These are phyloP conservation scores for Nidularia sp. DNA, from an alignment of 768 basidiomycete genomes.

Conservation along the genomic window DNA sequence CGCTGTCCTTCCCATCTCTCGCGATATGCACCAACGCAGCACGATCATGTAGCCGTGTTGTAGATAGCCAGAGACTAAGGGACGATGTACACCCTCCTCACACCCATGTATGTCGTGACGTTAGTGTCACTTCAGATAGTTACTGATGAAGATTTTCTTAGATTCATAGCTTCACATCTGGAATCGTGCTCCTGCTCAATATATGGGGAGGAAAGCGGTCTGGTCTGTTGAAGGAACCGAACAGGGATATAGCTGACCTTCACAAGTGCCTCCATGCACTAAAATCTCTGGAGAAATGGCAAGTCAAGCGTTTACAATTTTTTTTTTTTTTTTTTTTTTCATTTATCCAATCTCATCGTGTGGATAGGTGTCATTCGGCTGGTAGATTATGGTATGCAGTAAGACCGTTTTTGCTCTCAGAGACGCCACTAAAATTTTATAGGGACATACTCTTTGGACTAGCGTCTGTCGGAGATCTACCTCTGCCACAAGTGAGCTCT, in stretches of 20 bases:
- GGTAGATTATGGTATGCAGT: constrained; percentile 38
- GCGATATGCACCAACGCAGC: constrained; percentile 81
- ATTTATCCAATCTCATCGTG: not conserved
- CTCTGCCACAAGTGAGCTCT: constrained; percentile 55
- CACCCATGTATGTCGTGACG: constrained; percentile 23
- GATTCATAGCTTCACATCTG: constrained; percentile 38
- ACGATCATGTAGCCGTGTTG: constrained; percentile 72
- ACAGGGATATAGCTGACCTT: constrained; percentile 61
- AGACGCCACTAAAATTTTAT: not conserved
- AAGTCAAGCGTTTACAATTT: not conserved
- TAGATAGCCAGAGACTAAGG: constrained; percentile 51
- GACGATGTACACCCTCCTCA: constrained; percentile 23
- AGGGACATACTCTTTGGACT: constrained; percentile 79
- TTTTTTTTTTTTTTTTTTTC: not conserved
- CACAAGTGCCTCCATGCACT: constrained; percentile 58
- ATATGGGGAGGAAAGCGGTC: constrained; percentile 61
- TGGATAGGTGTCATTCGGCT: constrained; percentile 30
- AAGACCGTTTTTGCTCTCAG: constrained; percentile 7
- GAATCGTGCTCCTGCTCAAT: constrained; percentile 59
- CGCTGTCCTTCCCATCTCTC: constrained; percentile 57
- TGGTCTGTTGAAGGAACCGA: constrained; percentile 41
- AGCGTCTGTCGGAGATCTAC: constrained; percentile 67
- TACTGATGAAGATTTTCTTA: too few species aligned
- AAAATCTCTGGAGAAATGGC: constrained; percentile 28
- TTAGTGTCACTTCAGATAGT: too few species aligned